A percentile compares a stretch with the other conserved stretches of the same genome.
phyloP scores from a whole-genome alignment of 148 eudicot species.

The Rhododendron henanense region DNA sequence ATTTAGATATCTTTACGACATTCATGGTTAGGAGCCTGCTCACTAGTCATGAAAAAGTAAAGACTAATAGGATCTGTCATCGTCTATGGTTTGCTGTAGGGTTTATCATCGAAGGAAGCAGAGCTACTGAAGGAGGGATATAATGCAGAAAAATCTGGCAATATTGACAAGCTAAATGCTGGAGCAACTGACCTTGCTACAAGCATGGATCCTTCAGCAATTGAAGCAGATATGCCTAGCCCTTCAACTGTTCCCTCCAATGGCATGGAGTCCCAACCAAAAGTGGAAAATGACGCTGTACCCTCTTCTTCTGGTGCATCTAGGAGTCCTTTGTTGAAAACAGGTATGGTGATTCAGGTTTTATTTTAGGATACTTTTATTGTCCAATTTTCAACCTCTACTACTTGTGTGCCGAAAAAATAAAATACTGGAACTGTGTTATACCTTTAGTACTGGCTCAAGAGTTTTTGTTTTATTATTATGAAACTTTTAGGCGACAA shows the following conservation, averaged over 20 bases:
- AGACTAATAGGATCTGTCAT: not conserved
- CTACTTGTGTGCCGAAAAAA: not conserved
- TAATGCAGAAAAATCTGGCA: slow-evolving; percentile 44
- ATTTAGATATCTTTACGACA: not conserved
- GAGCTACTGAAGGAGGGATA: slow-evolving; percentile 58
- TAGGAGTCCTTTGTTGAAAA: slow-evolving; percentile 54
- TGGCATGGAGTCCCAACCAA: slow-evolving; percentile 45
- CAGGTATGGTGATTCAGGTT: slow-evolving; percentile 33
- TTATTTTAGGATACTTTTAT: not conserved
- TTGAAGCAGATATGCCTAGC: slow-evolving; percentile 46
- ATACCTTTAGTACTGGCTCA: not conserved
- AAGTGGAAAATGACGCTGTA: slow-evolving; percentile 36
- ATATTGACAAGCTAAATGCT: slow-evolving; percentile 41
- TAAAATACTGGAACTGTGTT: not conserved
- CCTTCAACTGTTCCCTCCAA: slow-evolving; percentile 37
- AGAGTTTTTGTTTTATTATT: slow-evolving; percentile 1
- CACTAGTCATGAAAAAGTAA: not conserved
- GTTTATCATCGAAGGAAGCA: slow-evolving; percentile 62
- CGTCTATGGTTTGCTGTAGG: slow-evolving; percentile 31
- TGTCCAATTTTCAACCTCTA: not conserved
- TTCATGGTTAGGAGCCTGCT: slow-evolving; percentile 4
- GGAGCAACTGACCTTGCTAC: slow-evolving; percentile 44
- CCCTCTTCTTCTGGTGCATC: slow-evolving; percentile 43
- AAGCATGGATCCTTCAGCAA: slow-evolving; percentile 25
- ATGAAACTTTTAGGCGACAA: slow-evolving; percentile 55